Evolutionary conservation across 805 yeast species (phyloP).

Genomic region (Saturnispora quitensis): DNA sequence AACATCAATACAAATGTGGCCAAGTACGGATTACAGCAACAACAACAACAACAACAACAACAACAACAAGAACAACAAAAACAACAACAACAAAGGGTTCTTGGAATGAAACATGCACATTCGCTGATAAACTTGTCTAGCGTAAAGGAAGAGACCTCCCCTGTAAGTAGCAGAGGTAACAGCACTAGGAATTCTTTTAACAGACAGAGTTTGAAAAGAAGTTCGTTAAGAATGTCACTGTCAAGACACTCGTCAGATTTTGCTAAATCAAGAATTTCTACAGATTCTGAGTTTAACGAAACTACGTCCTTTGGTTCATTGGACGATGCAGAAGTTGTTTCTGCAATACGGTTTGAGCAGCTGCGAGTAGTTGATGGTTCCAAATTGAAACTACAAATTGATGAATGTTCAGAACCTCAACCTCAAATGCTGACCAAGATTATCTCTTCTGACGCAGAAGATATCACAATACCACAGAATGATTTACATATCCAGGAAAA

Average conservation of each 20-base stretch:
- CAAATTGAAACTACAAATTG: not conserved
- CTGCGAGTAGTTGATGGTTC: not conserved
- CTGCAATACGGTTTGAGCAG: not conserved
- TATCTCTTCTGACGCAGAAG: not conserved
- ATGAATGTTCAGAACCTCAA: not conserved
- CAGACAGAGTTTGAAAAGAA: not conserved
- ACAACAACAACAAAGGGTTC: not conserved
- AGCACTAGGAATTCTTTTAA: not conserved
- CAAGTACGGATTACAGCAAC: not conserved
- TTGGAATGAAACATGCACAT: not conserved
- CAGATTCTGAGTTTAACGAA: not conserved
- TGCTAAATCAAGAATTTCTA: not conserved
- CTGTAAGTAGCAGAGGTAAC: not conserved
- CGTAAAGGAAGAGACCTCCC: not conserved
- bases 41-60: not conserved
- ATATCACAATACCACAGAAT: not conserved
- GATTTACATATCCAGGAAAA: not conserved
- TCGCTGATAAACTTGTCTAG: not conserved
- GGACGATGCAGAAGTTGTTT: not conserved
- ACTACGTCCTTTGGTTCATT: not conserved
- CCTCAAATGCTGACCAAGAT: not conserved
- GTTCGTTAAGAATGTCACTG: not conserved
- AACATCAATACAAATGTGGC: not conserved
- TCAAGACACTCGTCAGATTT: not conserved
- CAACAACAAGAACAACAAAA: not conserved